phyloP scores from a whole-genome alignment of 1,139 yeast species.

The Kluyveromyces sp. region DNA sequence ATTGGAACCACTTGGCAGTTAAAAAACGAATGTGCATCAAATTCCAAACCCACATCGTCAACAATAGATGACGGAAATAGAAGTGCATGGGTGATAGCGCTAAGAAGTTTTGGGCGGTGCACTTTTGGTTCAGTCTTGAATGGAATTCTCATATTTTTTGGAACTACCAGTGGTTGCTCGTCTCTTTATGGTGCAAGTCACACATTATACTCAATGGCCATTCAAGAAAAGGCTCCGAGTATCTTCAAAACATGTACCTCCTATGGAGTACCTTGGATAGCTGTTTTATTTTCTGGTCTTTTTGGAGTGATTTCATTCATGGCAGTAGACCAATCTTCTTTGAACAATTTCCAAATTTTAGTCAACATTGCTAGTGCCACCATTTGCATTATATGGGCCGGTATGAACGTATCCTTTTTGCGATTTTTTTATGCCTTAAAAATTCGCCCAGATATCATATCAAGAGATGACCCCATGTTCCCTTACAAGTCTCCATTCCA shows the following conservation, averaged over 20 bases:
- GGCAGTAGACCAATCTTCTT: slow-evolving; percentile 51
- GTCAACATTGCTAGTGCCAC: slow-evolving; percentile 65
- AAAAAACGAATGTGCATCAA: slow-evolving; percentile 12
- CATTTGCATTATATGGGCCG: slow-evolving; percentile 75
- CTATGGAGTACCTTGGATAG: slow-evolving; percentile 64
- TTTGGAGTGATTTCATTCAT: slow-evolving; percentile 58
- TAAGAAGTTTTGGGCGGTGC: slow-evolving; percentile 63
- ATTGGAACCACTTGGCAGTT: slow-evolving; percentile 23
- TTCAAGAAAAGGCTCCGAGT: slow-evolving; percentile 63
- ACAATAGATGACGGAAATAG: slow-evolving; percentile 53
- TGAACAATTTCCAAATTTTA: slow-evolving; percentile 56
- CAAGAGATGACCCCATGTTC: slow-evolving; percentile 54
- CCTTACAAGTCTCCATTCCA: slow-evolving; percentile 74
- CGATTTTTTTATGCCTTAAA: slow-evolving; percentile 66
- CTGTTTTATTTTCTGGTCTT: slow-evolving; percentile 55
- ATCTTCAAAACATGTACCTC: slow-evolving; percentile 52
- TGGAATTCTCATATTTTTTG: slow-evolving; percentile 65
- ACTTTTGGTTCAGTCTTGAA: slow-evolving; percentile 56
- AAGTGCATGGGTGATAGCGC: slow-evolving; percentile 75
- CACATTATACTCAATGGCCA: slow-evolving; percentile 39
- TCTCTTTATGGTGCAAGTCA: slow-evolving; percentile 36
- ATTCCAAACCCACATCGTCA: slow-evolving; percentile 27
- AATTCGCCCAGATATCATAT: slow-evolving; percentile 54
- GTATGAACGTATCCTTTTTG: slow-evolving; percentile 66
- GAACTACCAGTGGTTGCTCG: slow-evolving; percentile 44